phyloP scores from a whole-genome alignment of 768 basidiomycete genomes.

The Termitomyces bulborhizus region DNA sequence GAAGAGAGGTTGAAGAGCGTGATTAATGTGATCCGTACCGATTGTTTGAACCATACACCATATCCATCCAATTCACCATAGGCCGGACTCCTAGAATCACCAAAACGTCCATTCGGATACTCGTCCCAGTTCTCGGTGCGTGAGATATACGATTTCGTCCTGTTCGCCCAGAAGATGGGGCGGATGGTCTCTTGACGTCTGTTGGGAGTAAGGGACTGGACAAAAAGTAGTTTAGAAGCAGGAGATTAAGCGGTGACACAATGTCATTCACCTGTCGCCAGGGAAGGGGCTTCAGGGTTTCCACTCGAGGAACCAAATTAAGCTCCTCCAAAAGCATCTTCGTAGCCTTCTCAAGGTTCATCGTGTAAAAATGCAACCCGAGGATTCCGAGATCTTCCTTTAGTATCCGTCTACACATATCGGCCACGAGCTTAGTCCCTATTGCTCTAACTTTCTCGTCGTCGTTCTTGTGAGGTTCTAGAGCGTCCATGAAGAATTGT shows the following conservation, averaged over 20 bases:
- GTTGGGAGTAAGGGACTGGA: slow-evolving; percentile 84
- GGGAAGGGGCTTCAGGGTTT: slow-evolving; percentile 91
- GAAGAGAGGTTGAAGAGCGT: slow-evolving; percentile 7
- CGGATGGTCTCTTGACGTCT: slow-evolving; percentile 89
- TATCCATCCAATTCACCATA: slow-evolving; percentile 98
- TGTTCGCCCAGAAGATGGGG: slow-evolving; percentile 99
- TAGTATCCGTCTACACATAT: slow-evolving; percentile 88
- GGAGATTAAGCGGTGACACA: background rate
- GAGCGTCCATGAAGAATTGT: slow-evolving; percentile 60
- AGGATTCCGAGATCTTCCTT: slow-evolving; percentile 74
- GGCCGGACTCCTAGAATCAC: slow-evolving; percentile 94
- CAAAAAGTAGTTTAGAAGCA: slow-evolving; percentile 11
- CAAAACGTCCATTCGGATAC: slow-evolving; percentile 98
- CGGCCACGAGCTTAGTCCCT: slow-evolving; percentile 91
- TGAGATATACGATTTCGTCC: slow-evolving; percentile 89
- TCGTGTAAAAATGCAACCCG: slow-evolving; percentile 94
- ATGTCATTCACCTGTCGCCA: slow-evolving; percentile 78
- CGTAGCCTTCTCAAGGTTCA: slow-evolving; percentile 95
- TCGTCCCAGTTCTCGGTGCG: slow-evolving; percentile 99
- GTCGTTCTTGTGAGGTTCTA: slow-evolving; percentile 86
- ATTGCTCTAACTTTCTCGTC: slow-evolving; percentile 90
- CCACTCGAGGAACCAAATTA: slow-evolving; percentile 78
- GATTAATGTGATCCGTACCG: slow-evolving; percentile 35
- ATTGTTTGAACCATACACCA: slow-evolving; percentile 87
- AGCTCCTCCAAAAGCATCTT: slow-evolving; percentile 93